Base-by-base conservation (phyloP, 129 eudicot genomes). In the Calendula officinalis region DNA sequence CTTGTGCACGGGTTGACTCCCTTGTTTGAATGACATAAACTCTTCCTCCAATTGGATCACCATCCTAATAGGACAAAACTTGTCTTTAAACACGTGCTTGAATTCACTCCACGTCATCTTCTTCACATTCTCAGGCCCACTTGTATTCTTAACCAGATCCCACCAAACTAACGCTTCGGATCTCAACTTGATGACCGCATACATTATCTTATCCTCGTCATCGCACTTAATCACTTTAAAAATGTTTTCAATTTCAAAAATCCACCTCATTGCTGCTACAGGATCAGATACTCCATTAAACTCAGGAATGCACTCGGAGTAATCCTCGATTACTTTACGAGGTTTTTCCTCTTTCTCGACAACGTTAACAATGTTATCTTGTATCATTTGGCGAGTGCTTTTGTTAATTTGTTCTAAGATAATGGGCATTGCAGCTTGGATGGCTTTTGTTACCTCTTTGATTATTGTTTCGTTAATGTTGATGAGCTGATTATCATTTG, bases 241-340 rank as follows among this genome's bases (percentile, higher is more conserved):
- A 22, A 58, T 58, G 45, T 38, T 58, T n/a, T 36, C 63, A n/a
- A 58, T 58, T 58, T 58, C 64, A 14, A 12, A 6, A 58, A 58
- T 58, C 64, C 64, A 58, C 45, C 64, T 38, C 35, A 58, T 7
- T 3, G 32, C 34, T 5, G 48, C 46, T 3, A 38, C 13, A 2
- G 34, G 64, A 34, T 58, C 5, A 58, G 30, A 38, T 0, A 4
- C 7, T 58, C 12, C 59, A 7, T 3, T 9, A n/a, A 53, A 32
- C 39, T 30, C 59, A 53, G 59, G 59, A 3, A 27, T 1, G 22
- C 10, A 7, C 6, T 50, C 9, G 10, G 8, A 14, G 7, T 14
- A 3, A 3, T 22, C 34, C 8, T 7, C 11, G 7, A 39, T 39
- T 8, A 39, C 9, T 27, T 32, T 4, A 7, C 15, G 4, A 3